A percentile compares a stretch with the other conserved stretches of the same genome.
phyloP scores from a whole-genome alignment of 768 basidiomycete species.

The Tephrocybe sp. region DNA sequence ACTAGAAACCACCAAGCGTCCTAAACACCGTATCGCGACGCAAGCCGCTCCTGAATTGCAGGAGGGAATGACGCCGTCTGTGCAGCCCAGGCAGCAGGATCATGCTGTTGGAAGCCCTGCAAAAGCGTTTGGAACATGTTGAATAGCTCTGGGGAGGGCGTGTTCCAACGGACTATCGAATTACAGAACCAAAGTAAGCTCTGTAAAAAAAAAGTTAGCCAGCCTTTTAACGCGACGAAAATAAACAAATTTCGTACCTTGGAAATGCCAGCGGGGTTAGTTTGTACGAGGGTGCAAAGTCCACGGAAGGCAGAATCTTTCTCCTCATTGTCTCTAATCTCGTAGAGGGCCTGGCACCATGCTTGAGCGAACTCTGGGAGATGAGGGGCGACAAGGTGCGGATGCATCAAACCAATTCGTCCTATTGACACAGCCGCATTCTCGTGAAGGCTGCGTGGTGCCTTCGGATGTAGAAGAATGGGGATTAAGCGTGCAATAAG shows the following conservation, averaged over 20 bases:
- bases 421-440: constrained; percentile 99
- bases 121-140: constrained; percentile 91
- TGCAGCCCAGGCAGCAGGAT: constrained; percentile 80
- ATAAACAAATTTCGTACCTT: constrained; percentile 54
- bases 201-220: constrained; percentile 36
- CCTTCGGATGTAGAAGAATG: constrained; percentile 88
- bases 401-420: constrained; percentile 92
- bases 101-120: constrained; percentile 86
- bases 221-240: not conserved
- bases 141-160: constrained; percentile 88
- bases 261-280: constrained; percentile 90
- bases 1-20: constrained; percentile 2
- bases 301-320: constrained; percentile 99
- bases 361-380: constrained; percentile 88
- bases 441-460: constrained; percentile 91
- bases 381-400: constrained; percentile 82
- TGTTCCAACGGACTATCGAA: constrained; percentile 93
- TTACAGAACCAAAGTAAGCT: constrained; percentile 98
- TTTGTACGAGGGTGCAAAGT: constrained; percentile 92
- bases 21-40: constrained; percentile 84
- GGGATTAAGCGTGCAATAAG: constrained; percentile 89
- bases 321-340: constrained; percentile 99
- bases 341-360: constrained; percentile 96
- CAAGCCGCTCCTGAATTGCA: constrained; percentile 83
- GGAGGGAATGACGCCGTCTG: constrained; percentile 85